Conservation (phyloP, 208 protist genomes). For the Wallacemonas sp. region DNA sequence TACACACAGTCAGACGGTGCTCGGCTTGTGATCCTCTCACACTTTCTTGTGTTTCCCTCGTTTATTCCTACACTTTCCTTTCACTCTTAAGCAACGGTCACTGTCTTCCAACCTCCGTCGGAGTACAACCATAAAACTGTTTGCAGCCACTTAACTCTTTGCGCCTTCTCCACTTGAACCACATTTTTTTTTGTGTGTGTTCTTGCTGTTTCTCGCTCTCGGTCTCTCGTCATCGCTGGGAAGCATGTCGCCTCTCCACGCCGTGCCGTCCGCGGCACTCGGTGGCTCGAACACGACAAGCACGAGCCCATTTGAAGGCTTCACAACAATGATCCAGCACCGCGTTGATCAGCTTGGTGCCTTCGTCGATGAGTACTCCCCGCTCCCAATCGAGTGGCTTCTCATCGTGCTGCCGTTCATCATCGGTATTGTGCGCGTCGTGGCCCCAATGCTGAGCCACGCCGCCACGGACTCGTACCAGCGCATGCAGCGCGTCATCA, state of each 20-base stretch:
- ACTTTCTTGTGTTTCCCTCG: slow-evolving; percentile 15
- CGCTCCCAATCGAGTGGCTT: slow-evolving; percentile 23
- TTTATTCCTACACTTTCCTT: background rate
- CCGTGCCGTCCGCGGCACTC: slow-evolving; percentile 9
- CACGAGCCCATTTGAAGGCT: slow-evolving; percentile 1
- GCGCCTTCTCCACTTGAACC: slow-evolving; percentile 6
- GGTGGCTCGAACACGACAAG: background rate
- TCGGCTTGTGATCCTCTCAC: background rate
- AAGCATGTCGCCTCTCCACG: too few species aligned
- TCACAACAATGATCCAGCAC: slow-evolving; percentile 3
- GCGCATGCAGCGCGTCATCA: slow-evolving; percentile 16
- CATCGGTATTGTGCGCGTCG: slow-evolving; percentile 21
- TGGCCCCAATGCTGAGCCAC: slow-evolving; percentile 22
- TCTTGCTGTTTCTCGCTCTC: background rate
- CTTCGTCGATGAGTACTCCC: slow-evolving; percentile 22
- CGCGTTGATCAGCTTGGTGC: slow-evolving; percentile 17
- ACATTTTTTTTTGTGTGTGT: slow-evolving; percentile 28
- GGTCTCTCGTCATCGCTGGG: too few species aligned
- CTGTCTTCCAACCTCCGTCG: too few species aligned
- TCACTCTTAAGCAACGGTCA: slow-evolving; percentile 3
- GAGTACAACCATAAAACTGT: too few species aligned
- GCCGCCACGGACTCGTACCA: background rate
- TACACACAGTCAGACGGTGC: background rate
- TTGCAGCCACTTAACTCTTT: too few species aligned
- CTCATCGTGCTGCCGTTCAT: slow-evolving; percentile 30